Base-by-base conservation (phyloP, 139 green algal species). In the Eudorina sp. region DNA sequence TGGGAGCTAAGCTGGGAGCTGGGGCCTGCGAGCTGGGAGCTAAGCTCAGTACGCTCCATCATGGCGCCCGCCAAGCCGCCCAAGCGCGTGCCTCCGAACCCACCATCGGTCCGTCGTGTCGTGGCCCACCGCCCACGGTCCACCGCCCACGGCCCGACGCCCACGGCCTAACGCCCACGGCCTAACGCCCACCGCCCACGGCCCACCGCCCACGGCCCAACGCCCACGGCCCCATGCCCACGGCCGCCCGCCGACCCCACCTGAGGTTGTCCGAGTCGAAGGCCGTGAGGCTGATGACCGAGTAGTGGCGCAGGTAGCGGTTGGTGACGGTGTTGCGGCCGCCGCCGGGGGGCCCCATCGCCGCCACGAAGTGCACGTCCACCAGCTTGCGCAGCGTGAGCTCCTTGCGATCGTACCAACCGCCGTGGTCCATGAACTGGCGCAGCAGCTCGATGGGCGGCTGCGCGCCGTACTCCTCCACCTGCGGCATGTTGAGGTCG, bases 401-500 rank as follows among this genome's bases (percentile, higher is more conserved):
- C 87, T 96, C 93, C 89, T 96, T 96, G 53, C 93, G 89, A 82
- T 96, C 94, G 76, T 95, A 94, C 80, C 95, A 94, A 19, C 95
- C 95, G 38, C 73, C 53, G 82, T 95, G 91, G 88, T 97, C 95
- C 89, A 95, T 94, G 82, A 90, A 94, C 91, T 97, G 95, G 11
- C 95, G 92, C 91, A 97, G 86, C 85, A 97, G 89, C 90, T 97
- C 94, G 48, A 97, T 93, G 34, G 95, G 94, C 23, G 95, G 95
- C 92, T 97, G 95, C 0, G 95, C 94, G 43, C 93, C 94, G 69
- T 96, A 97, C 90, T 93, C 90, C 78, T 93, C 90, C 31, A 92
- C 84, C 86, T 93, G 90, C 4, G 95, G 95, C 95, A 97, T 97
- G 94, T 97, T 97, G 53, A 97, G 91, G 87, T 97, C 95, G 64